Base-by-base conservation (phyloP, 2,329 filamentous ascomycete genomes). In the Diaporthe destruens region DNA sequence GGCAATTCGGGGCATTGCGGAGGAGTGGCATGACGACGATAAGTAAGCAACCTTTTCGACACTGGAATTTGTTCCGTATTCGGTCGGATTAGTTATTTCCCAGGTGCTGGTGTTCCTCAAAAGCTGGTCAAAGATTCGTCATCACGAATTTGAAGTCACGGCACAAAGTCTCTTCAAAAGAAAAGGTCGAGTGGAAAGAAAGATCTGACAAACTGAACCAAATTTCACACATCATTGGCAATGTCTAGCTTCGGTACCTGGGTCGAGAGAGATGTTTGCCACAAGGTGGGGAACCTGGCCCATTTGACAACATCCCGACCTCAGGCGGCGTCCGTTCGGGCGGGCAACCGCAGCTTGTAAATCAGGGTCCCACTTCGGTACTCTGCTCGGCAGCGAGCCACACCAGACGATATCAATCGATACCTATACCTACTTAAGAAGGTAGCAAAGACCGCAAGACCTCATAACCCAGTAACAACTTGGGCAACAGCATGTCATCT, bases 241-340 rank as follows among this genome's bases (percentile, higher is more conserved):
- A 29, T 29, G n/a, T 8, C 44, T 9, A 9, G 18, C 18, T n/a
- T n/a, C 20, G 36, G 39, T 32, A 42, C 29, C 6, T 36, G 34
- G 34, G n/a, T n/a, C n/a, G n/a, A n/a, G 32, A 23, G 23, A 20
- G 36, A 25, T 18, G n/a, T 25, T n/a, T 25, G 47, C 44, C 29
- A 49, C 20, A 5, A 53, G 6, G 47, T 39, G 59, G 59, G 59
- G 59, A 23, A 65, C 11, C 18, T 14, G 44, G 59, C 32, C 29
- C 18, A 29, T 12, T 34, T 11, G 23, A 63, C 39, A 12, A 7
- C 57, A 44, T 47, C 23, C 57, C 34, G 18, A 7, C 18, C 39
- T 32, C 9, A 54, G n/a, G 12, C 69, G 71, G 71, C 63, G 23
- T 29, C 63, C 71, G 71, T 36, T 59, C 71, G 71, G 71, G 18